A percentile compares a stretch with the other conserved stretches of the same genome.
phyloP scores from a whole-genome alignment of 805 yeast species.

The Metschnikowia borealis region DNA sequence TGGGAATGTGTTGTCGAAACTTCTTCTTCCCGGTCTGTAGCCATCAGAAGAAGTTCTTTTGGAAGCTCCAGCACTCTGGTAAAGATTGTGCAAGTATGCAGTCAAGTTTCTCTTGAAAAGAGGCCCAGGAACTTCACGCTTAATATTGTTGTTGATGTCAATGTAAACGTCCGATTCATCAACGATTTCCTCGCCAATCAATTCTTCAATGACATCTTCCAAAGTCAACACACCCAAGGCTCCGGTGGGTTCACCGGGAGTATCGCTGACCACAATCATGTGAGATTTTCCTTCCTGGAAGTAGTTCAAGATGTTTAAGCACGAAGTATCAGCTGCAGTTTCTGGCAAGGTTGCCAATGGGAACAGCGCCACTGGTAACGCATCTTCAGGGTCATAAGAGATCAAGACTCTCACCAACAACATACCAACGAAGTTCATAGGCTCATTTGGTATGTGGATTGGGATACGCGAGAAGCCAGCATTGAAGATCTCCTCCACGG shows the following conservation, averaged over 20 bases:
- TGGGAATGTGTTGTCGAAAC: conserved; percentile 1
- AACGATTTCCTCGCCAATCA: conserved; percentile 95
- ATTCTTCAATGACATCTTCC: conserved; percentile 97
- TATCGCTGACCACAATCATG: conserved; percentile 87
- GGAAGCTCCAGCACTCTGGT: conserved; percentile 32
- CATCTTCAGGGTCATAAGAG: conserved; percentile 95
- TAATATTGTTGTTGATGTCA: conserved; percentile 84
- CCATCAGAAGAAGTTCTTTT: conserved; percentile 42
- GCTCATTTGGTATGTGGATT: conserved; percentile 84
- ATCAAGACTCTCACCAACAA: conserved; percentile 85
- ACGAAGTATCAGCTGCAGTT: conserved; percentile 86
- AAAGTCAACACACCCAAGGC: conserved; percentile 88
- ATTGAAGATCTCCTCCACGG: conserved; percentile 85
- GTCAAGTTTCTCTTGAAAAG: conserved; percentile 65
- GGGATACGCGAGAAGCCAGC: conserved; percentile 96
- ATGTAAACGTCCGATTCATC: conserved; percentile 94
- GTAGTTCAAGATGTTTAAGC: conserved; percentile 88
- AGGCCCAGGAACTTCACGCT: conserved; percentile 73
- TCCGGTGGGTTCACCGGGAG: conserved; percentile 80
- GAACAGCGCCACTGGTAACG: conserved; percentile 84
- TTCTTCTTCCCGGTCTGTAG: conserved; percentile 3
- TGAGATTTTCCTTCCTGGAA: conserved; percentile 98
- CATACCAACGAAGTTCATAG: conserved; percentile 92
- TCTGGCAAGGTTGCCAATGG: conserved; percentile 96
- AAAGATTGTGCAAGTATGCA: conserved; percentile 61